Conservation (phyloP, 202 grass and related monocot species). For the Zizania palustris region DNA sequence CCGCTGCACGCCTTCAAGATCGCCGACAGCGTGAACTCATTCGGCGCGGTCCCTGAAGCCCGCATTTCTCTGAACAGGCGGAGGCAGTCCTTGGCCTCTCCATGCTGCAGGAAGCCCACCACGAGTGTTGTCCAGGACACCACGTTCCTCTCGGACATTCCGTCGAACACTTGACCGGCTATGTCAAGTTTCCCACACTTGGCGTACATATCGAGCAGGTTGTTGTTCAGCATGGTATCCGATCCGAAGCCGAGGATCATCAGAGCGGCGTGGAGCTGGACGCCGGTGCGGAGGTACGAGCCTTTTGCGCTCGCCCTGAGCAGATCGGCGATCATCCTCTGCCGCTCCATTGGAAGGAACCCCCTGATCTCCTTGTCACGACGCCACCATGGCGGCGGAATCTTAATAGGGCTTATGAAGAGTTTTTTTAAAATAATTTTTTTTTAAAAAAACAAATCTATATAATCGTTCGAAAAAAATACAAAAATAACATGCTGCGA, state of each 20-base stretch:
- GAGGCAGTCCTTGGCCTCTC: slow-evolving; percentile 37
- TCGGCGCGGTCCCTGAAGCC: slow-evolving; percentile 34
- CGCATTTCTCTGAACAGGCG: slow-evolving; percentile 40
- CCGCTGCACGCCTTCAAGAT: slow-evolving; percentile 57
- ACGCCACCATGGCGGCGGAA: not conserved
- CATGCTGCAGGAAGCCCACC: slow-evolving; percentile 56
- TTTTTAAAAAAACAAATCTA: too few relatives aligned
- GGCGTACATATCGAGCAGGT: slow-evolving; percentile 49
- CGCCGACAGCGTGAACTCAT: slow-evolving; percentile 60
- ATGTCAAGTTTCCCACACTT: slow-evolving; percentile 38
- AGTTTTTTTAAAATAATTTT: too few relatives aligned
- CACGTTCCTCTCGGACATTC: slow-evolving; percentile 50
- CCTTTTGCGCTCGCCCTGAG: slow-evolving; percentile 41
- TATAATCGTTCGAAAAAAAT: too few relatives aligned
- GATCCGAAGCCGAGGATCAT: slow-evolving; percentile 42
- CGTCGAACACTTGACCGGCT: slow-evolving; percentile 40
- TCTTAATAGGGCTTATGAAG: too few relatives aligned
- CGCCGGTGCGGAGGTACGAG: slow-evolving; percentile 22
- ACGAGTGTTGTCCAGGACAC: slow-evolving; percentile 63
- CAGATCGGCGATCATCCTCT: slow-evolving; percentile 50
- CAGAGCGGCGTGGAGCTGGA: slow-evolving; percentile 38
- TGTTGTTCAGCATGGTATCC: slow-evolving; percentile 50
- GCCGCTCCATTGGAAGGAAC: slow-evolving; percentile 44
- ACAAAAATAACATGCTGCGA: too few relatives aligned
- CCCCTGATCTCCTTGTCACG: not conserved